Conservation (phyloP, 148 eudicot species). For the Drosera capensis region DNA sequence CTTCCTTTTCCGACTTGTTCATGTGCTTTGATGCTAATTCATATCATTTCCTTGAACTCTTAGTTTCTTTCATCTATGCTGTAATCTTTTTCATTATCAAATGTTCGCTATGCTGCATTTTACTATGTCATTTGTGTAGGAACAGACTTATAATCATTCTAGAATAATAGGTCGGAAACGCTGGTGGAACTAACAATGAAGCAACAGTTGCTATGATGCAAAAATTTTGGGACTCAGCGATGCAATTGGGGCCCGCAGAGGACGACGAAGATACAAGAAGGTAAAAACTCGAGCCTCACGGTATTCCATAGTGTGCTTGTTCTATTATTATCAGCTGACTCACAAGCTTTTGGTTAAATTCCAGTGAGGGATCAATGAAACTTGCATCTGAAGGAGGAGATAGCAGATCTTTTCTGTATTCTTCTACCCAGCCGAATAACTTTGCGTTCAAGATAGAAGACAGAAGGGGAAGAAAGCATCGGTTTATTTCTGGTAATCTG, state of each 20-base stretch:
- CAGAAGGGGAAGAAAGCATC: constrained; percentile 73
- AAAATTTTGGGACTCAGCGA: constrained; percentile 92
- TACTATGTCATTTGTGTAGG: background rate
- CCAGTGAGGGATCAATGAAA: constrained; percentile 62
- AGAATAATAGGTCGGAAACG: constrained; percentile 51
- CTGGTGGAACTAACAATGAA: constrained; percentile 60
- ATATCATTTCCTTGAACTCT: too few relatives aligned
- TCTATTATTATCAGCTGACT: constrained; percentile 6
- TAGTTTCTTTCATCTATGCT: background rate
- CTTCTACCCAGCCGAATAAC: constrained; percentile 21
- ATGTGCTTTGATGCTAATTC: too few relatives aligned
- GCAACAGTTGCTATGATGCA: constrained; percentile 72
- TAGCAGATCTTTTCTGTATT: constrained; percentile 30
- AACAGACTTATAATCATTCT: background rate
- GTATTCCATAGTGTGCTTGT: background rate
- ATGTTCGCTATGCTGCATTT: background rate
- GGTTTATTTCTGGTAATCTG: constrained; percentile 69
- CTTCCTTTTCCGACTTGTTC: too few relatives aligned
- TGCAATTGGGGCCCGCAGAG: constrained; percentile 48
- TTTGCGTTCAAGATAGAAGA: constrained; percentile 85
- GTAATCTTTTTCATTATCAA: background rate
- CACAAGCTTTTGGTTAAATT: constrained; percentile 1
- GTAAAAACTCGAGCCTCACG: constrained; percentile 18
- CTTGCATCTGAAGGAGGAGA: constrained; percentile 59
- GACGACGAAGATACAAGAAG: constrained; percentile 77